Conservation (phyloP, 2,329 filamentous ascomycete species). For the Blastomyces parvus region DNA sequence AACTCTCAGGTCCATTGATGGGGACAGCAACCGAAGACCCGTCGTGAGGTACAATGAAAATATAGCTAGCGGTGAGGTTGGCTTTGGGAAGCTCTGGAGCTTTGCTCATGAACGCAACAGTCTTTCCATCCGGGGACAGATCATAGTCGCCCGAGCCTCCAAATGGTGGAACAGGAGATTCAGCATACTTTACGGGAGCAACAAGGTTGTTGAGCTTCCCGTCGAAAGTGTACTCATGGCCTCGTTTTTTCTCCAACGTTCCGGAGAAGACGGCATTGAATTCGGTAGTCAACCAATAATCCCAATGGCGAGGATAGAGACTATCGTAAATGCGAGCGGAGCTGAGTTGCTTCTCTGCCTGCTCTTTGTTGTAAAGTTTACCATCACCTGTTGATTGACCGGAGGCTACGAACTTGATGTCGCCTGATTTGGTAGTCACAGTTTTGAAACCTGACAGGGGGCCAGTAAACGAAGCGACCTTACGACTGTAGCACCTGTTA, state of each 20-base stretch:
- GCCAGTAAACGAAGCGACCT: conserved; percentile 31
- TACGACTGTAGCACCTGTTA: conserved; percentile 24
- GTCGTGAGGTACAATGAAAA: conserved; percentile 61
- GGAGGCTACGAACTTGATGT: conserved; percentile 45
- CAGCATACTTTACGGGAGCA: conserved; percentile 35
- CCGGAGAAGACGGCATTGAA: conserved; percentile 66
- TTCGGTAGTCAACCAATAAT: conserved; percentile 60
- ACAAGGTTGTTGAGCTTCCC: conserved; percentile 46
- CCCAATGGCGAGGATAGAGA: conserved; percentile 76
- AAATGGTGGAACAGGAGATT: conserved; percentile 50
- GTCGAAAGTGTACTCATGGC: conserved; percentile 34
- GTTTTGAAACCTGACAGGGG: conserved; percentile 33
- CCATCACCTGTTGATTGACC: conserved; percentile 61
- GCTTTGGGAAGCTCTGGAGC: conserved; percentile 33
- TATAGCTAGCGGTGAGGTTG: conserved; percentile 69
- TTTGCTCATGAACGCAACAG: conserved; percentile 36
- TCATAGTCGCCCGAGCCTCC: conserved; percentile 76
- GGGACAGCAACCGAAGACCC: conserved; percentile 46
- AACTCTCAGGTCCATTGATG: conserved; percentile 35
- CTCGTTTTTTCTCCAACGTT: conserved; percentile 39
- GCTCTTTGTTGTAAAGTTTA: conserved; percentile 56
- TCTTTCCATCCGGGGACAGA: conserved; percentile 36
- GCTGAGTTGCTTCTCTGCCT: conserved; percentile 50
- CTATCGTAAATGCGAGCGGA: conserved; percentile 62
- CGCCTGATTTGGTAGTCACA: conserved; percentile 29